Evolutionary conservation across 495 filamentous ascomycete genomes (phyloP).

Genomic region (Penicillium ucsense): DNA sequence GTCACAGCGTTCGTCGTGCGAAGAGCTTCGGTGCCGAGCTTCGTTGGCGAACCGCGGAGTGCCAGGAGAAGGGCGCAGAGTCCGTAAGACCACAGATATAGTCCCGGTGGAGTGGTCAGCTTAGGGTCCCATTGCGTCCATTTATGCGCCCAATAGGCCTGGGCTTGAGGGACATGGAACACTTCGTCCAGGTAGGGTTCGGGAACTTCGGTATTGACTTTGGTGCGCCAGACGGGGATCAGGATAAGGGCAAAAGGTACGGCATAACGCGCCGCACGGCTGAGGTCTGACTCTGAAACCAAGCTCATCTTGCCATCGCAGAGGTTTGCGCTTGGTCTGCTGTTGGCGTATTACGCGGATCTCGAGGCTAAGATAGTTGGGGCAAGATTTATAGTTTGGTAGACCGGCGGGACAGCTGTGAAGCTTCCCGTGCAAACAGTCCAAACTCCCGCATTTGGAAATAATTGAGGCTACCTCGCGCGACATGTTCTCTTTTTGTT

Average conservation of each 20-base stretch:
- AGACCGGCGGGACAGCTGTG: neutral
- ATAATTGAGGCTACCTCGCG: conserved; percentile 3
- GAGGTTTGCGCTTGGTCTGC: too few species aligned
- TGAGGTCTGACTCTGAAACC: conserved; percentile 25
- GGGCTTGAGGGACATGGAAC: conserved; percentile 90
- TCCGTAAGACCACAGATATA: conserved; percentile 54
- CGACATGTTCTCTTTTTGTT: too few species aligned
- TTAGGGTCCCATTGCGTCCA: conserved; percentile 87
- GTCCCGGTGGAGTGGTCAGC: conserved; percentile 88
- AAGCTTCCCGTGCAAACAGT: conserved; percentile 23
- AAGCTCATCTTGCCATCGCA: conserved; percentile 25
- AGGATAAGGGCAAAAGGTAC: conserved; percentile 33
- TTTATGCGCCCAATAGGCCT: conserved; percentile 67
- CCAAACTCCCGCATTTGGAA: conserved; percentile 19
- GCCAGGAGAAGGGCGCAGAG: conserved; percentile 24
- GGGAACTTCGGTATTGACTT: conserved; percentile 43
- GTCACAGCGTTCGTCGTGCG: conserved; percentile 33
- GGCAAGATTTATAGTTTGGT: too few species aligned
- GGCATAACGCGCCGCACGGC: conserved; percentile 32
- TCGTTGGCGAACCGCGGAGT: conserved; percentile 29
- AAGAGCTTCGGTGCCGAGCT: conserved; percentile 28
- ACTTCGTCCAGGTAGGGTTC: conserved; percentile 91
- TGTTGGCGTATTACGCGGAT: too few species aligned
- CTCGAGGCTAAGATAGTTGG: too few species aligned
- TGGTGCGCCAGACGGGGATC: conserved; percentile 30